These are phyloP conservation scores for Fusarium acutatum DNA, from an alignment of 2,329 filamentous ascomycete genomes.

Conservation along the genomic window DNA sequence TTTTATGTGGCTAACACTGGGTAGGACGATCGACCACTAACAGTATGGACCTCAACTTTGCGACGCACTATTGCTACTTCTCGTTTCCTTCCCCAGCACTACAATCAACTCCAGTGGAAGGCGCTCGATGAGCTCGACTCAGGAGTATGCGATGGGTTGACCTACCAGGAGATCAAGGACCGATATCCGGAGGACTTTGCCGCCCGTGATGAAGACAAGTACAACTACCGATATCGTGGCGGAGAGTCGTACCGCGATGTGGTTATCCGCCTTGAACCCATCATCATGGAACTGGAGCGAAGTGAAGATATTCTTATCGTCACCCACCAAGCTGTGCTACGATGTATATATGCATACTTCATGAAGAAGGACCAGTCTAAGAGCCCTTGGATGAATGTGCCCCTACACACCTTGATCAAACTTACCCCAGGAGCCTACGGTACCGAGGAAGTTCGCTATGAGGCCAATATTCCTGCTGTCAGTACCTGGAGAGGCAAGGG, in stretches of 20 bases:
- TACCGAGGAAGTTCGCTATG: slow-evolving; percentile 87
- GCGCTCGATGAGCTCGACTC: slow-evolving; percentile 96
- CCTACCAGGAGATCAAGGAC: slow-evolving; percentile 93
- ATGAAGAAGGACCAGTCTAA: slow-evolving; percentile 95
- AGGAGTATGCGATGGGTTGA: slow-evolving; percentile 95
- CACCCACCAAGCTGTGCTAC: slow-evolving; percentile 94
- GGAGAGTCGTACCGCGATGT: slow-evolving; percentile 97
- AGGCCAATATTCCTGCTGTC: slow-evolving; percentile 92
- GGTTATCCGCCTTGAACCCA: slow-evolving; percentile 95
- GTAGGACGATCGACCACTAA: slow-evolving; percentile 67
- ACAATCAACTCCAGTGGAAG: slow-evolving; percentile 98
- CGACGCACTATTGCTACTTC: slow-evolving; percentile 92
- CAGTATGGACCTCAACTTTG: slow-evolving; percentile 70
- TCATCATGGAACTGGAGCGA: slow-evolving; percentile 98
- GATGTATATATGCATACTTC: slow-evolving; percentile 98
- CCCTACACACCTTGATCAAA: slow-evolving; percentile 95
- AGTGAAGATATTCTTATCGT: slow-evolving; percentile 98
- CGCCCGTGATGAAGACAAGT: slow-evolving; percentile 97
- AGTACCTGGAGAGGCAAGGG: slow-evolving; percentile 97
- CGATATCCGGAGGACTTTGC: slow-evolving; percentile 93
- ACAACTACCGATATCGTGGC: slow-evolving; percentile 98
- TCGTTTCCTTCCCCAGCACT: slow-evolving; percentile 79
- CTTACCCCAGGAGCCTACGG: slow-evolving; percentile 93
- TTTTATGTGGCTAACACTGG: slow-evolving; percentile 16
- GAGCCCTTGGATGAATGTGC: slow-evolving; percentile 98